A percentile compares a stretch with the other conserved stretches of the same genome.
These are phyloP conservation scores for Eutrema salsugineum DNA, from an alignment of 441 rosid genomes.

Conservation along the genomic window DNA sequence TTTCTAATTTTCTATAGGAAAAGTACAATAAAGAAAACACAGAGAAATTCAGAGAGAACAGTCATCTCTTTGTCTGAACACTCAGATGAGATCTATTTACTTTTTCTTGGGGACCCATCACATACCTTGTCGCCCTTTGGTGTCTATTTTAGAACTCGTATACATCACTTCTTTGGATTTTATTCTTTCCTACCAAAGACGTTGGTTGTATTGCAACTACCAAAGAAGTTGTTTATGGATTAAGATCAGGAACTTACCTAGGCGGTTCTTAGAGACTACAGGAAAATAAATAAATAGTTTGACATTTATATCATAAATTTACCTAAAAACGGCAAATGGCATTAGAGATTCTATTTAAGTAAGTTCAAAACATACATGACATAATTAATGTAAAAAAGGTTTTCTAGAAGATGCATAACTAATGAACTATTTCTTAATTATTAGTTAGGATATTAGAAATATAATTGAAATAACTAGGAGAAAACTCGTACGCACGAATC, in stretches of 20 bases:
- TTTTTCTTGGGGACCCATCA: neutral
- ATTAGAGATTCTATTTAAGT: no score
- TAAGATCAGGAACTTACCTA: neutral
- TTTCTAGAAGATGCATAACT: neutral
- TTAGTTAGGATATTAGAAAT: no score
- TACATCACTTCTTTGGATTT: conserved; percentile 4
- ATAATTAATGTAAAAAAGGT: neutral
- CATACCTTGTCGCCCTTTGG: neutral
- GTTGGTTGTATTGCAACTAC: neutral
- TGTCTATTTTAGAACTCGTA: conserved; percentile 10
- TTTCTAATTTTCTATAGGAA: neutral
- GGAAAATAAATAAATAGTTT: neutral
- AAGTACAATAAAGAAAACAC: neutral
- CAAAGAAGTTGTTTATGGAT: neutral
- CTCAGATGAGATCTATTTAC: conserved; percentile 1
- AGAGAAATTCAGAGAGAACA: conserved; percentile 4
- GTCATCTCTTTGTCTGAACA: conserved; percentile 16
- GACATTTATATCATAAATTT: neutral
- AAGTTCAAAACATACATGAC: neutral
- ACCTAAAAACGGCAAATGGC: neutral
- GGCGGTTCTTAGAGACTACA: neutral
- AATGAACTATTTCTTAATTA: neutral
- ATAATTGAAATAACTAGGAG: no score
- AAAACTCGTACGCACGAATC: no score
- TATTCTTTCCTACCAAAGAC: neutral